phyloP scores from a whole-genome alignment of 2,329 filamentous ascomycete genomes.

The Spiromastix sp. region DNA sequence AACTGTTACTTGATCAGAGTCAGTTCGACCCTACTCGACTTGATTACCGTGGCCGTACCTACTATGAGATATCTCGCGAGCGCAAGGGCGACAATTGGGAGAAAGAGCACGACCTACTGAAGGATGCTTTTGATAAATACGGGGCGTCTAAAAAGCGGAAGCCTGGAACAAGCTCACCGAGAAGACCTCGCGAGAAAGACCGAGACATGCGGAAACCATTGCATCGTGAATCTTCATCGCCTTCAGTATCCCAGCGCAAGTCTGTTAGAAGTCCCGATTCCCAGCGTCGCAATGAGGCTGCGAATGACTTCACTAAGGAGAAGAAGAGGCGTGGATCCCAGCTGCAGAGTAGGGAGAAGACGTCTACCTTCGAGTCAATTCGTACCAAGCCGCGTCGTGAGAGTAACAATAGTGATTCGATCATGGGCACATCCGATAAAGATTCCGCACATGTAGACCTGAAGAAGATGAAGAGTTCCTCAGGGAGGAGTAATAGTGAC shows the following conservation, averaged over 20 bases:
- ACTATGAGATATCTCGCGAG: constrained; percentile 76
- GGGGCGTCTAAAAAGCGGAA: constrained; percentile 22
- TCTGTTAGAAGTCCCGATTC: constrained; percentile 21
- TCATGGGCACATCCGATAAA: constrained; percentile 20
- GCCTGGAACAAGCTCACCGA: constrained; percentile 23
- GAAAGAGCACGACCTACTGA: constrained; percentile 72
- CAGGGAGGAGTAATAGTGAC: constrained; percentile 22
- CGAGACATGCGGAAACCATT: constrained; percentile 24
- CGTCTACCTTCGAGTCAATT: constrained; percentile 13
- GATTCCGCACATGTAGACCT: constrained; percentile 20
- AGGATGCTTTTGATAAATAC: constrained; percentile 45
- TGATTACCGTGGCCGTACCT: constrained; percentile 65
- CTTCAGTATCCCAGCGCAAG: constrained; percentile 22
- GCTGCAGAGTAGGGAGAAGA: constrained; percentile 14
- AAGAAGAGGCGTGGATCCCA: constrained; percentile 8
- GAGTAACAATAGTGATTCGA: constrained; percentile 15
- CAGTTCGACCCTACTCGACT: constrained; percentile 72
- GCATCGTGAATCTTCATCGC: constrained; percentile 31
- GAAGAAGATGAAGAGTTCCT: constrained; percentile 19
- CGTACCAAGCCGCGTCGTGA: constrained; percentile 17
- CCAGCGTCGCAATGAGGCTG: constrained; percentile 14
- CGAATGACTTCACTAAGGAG: constrained; percentile 15
- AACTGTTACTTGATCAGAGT: constrained; percentile 64
- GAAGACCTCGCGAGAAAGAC: constrained; percentile 29
- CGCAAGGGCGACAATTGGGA: constrained; percentile 82